phyloP scores from a whole-genome alignment of 805 yeast species.

The Nakazawaea populi region DNA sequence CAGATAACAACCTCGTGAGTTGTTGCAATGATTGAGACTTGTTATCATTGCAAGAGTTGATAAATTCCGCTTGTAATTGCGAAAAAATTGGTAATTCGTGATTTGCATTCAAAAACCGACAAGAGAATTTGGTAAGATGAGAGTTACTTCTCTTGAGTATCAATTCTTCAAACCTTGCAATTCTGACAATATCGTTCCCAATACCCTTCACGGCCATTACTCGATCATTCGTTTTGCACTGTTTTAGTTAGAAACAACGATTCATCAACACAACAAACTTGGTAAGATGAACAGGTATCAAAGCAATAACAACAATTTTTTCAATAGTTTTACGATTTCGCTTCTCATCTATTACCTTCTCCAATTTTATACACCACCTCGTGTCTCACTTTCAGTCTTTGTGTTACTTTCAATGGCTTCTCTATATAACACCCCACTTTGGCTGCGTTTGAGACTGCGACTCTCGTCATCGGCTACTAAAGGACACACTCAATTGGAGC shows the following conservation, averaged over 20 bases:
- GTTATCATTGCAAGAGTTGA: not conserved
- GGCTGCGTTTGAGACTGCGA: not conserved
- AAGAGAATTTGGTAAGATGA: not conserved
- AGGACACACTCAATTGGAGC: constrained; percentile 1
- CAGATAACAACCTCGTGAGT: constrained; percentile 34
- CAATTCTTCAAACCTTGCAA: constrained; percentile 1
- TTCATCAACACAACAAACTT: too few species aligned
- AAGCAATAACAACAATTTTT: constrained; percentile 6
- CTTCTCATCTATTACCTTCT: constrained; percentile 22
- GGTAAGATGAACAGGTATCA: not conserved
- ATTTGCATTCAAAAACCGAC: not conserved
- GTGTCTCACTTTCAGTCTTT: constrained; percentile 11
- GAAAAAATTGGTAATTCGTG: constrained; percentile 1
- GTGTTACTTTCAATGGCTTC: constrained; percentile 24
- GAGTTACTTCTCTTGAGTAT: not conserved
- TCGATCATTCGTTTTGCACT: not conserved
- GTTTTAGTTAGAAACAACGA: too few species aligned
- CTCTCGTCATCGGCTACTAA: constrained; percentile 10
- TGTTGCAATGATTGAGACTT: not conserved
- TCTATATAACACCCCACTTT: constrained; percentile 19
- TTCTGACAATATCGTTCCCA: not conserved
- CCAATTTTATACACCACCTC: constrained; percentile 1
- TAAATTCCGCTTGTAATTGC: not conserved
- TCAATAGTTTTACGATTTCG: constrained; percentile 22
- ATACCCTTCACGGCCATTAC: constrained; percentile 7